phyloP scores from a whole-genome alignment of 2,329 filamentous ascomycete species.

The Trichoderma koningii region DNA sequence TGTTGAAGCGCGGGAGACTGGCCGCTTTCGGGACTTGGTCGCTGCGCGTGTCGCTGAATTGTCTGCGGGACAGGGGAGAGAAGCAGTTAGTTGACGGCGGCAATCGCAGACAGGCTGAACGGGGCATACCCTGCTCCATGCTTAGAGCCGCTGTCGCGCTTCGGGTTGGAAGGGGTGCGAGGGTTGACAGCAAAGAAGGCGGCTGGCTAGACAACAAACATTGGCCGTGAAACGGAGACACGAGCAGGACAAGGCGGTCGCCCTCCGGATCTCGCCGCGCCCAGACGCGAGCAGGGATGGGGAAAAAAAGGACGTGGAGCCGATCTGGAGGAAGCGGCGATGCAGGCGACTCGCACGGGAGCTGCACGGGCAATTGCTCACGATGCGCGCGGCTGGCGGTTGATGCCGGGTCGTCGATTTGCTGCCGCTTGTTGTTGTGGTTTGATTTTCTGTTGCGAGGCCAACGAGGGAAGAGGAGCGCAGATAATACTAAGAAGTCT shows the following conservation, averaged over 20 bases:
- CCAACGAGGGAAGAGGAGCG: conserved; percentile 42
- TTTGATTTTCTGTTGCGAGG: conserved; percentile 50
- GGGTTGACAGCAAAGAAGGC: conserved; percentile 31
- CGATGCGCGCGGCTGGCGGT: conserved; percentile 37
- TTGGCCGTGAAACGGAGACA: conserved; percentile 39
- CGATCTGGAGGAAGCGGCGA: conserved; percentile 19
- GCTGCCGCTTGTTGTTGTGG: conserved; percentile 42
- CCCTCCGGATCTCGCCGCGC: conserved; percentile 28
- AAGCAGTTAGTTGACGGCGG: conserved; percentile 4
- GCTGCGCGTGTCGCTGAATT: conserved; percentile 38
- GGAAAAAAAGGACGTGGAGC: conserved; percentile 24
- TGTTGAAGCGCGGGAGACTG: conserved; percentile 58
- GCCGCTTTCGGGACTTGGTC: conserved; percentile 51
- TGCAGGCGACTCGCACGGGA: conserved; percentile 29
- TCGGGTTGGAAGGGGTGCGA: conserved; percentile 34
- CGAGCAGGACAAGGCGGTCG: conserved; percentile 29
- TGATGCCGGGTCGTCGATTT: conserved; percentile 33
- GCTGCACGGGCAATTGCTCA: conserved; percentile 27
- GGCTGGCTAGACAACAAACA: conserved; percentile 45
- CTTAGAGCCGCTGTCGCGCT: conserved; percentile 36
- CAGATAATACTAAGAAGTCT: too few relatives aligned
- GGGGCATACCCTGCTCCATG: conserved; percentile 44
- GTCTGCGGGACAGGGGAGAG: conserved; percentile 29
- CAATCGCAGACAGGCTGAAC: neutral
- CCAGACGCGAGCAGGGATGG: conserved; percentile 25